These are phyloP conservation scores for Wickerhamomyces chaumierensis DNA, from an alignment of 805 yeast genomes.

Conservation along the genomic window DNA sequence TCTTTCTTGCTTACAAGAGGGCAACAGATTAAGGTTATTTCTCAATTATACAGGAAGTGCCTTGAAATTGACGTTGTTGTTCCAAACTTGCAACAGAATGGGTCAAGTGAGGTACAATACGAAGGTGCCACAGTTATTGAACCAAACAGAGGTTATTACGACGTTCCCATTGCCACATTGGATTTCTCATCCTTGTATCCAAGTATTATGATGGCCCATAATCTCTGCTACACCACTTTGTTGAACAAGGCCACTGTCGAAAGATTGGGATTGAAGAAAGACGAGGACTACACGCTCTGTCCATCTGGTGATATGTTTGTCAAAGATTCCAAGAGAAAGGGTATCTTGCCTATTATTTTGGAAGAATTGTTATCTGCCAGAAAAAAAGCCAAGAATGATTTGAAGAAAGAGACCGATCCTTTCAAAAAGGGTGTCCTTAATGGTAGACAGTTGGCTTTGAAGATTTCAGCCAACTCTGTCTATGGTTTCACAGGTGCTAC, in stretches of 20 bases:
- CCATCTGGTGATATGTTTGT: constrained; percentile 93
- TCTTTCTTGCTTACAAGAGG: constrained; percentile 84
- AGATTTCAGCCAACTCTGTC: constrained; percentile 95
- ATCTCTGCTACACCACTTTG: constrained; percentile 87
- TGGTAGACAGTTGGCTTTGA: constrained; percentile 94
- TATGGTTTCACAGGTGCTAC: constrained; percentile 99
- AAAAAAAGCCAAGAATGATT: constrained; percentile 82
- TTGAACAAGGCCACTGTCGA: constrained; percentile 59
- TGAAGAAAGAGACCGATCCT: constrained; percentile 89
- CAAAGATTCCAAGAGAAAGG: constrained; percentile 56
- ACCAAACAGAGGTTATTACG: constrained; percentile 91
- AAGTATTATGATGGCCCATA: constrained; percentile 98
- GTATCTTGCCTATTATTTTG: constrained; percentile 84
- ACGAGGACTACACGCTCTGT: constrained; percentile 70
- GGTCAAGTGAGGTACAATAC: constrained; percentile 78
- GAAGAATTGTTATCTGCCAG: constrained; percentile 85
- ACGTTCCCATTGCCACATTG: constrained; percentile 92
- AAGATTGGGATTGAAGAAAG: constrained; percentile 49
- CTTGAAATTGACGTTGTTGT: constrained; percentile 75
- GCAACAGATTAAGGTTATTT: constrained; percentile 94
- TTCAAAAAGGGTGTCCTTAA: constrained; percentile 87
- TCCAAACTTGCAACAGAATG: constrained; percentile 76
- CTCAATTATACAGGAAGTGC: constrained; percentile 92
- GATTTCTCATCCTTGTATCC: constrained; percentile 98
- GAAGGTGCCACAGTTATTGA: constrained; percentile 99